Evolutionary conservation across 495 filamentous ascomycete genomes (phyloP).

Genomic region (Aspergillus egyptiacus): DNA sequence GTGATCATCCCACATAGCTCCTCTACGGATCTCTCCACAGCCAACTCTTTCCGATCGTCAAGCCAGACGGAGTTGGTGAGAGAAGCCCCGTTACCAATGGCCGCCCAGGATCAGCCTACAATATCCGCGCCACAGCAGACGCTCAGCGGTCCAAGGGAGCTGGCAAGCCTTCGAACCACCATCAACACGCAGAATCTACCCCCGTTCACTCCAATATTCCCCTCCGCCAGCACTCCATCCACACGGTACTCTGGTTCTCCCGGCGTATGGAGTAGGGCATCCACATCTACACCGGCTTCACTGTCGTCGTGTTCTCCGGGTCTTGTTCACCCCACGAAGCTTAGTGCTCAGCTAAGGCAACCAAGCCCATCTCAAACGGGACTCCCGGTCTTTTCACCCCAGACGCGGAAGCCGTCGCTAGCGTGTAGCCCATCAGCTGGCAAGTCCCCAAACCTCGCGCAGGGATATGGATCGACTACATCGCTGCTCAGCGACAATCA

Average conservation of each 20-base stretch:
- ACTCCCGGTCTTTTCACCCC: slow-evolving; percentile 53
- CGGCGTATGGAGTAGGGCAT: slow-evolving; percentile 79
- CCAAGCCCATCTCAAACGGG: slow-evolving; percentile 59
- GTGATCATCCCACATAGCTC: slow-evolving; percentile 30
- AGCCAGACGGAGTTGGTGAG: slow-evolving; percentile 6
- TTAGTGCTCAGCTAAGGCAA: slow-evolving; percentile 52
- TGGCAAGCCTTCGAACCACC: slow-evolving; percentile 41
- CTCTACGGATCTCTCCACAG: slow-evolving; percentile 9
- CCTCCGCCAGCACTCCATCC: slow-evolving; percentile 78
- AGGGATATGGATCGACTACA: slow-evolving; percentile 10
- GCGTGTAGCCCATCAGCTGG: slow-evolving; percentile 54
- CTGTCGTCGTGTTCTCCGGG: slow-evolving; percentile 93
- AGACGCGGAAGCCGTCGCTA: slow-evolving; percentile 46
- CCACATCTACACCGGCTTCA: slow-evolving; percentile 94
- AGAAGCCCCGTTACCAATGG: slow-evolving; percentile 7
- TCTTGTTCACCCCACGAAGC: slow-evolving; percentile 56
- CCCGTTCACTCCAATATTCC: slow-evolving; percentile 59
- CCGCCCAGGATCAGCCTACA: slow-evolving; percentile 11
- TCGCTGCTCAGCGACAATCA: slow-evolving; percentile 10
- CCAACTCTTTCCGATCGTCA: slow-evolving; percentile 1
- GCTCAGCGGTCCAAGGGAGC: slow-evolving; percentile 31
- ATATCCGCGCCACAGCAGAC: slow-evolving; percentile 16
- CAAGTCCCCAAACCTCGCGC: slow-evolving; percentile 30
- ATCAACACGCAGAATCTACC: slow-evolving; percentile 54
- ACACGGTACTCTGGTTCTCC: slow-evolving; percentile 91